Base-by-base conservation (phyloP, 495 filamentous ascomycete genomes). In the Xylaria castorea region DNA sequence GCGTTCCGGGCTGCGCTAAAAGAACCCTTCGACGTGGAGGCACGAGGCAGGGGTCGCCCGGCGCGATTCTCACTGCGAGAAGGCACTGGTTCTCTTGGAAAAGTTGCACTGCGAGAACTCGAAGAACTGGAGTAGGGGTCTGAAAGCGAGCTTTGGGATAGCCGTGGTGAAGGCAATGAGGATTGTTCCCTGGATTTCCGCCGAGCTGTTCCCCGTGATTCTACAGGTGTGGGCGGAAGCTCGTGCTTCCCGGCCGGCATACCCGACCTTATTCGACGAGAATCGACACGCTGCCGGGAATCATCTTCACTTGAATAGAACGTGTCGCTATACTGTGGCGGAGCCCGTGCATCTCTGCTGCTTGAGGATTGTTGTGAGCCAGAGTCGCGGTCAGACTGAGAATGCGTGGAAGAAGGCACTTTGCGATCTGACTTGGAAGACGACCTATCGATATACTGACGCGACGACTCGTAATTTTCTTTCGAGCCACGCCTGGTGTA, bases 21-120 rank as follows among this genome's bases (percentile, higher is more conserved):
- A 63, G 73, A 62, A 36, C 76, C 68, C 50, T 71, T 75, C 16
- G 71, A 50, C 18, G 76, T 75, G 32, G 80, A 77, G 8, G 72
- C 46, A 7, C 77, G 75, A 53, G 82, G 72, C 27, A 78, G 73
- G 18, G 81, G 73, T 3, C 78, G 77, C 14, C 75, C 69, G 38
- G 75, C 71, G 32, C 82, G 78, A 27, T 80, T 77, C 11, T 78
- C 71, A n/a, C 40, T 65, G 60, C 79, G 79, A 30, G 76, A 71
- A 53, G 75, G 76, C 9, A 50, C 71, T 16, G 73, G 75, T 25
- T 79, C 76, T 67, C 75, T 73, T 7, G 82, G 81, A 22, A 84
- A 83, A 6, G 82, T 80, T 22, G 81, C 57, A 42, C 80, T 83
- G 36, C 81, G 76, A 11, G 83, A 68, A 66, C 77, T 81, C 7